A percentile compares a stretch with the other conserved stretches of the same genome.
These are phyloP conservation scores for Paecilomyces niveus DNA, from an alignment of 2,329 filamentous ascomycete species.

Conservation along the genomic window DNA sequence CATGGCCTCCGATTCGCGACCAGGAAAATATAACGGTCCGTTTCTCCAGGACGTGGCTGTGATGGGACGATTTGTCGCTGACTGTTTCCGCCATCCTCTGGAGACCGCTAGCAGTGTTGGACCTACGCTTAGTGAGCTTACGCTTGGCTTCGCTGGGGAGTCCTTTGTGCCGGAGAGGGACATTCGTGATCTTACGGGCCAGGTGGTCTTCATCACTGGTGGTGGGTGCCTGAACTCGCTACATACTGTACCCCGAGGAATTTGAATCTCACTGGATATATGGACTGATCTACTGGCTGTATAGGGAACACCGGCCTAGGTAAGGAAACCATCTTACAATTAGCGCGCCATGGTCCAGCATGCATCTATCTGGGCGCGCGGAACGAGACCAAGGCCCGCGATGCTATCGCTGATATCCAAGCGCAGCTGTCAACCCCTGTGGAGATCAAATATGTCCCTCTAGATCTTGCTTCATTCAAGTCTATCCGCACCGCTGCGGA, in stretches of 20 bases:
- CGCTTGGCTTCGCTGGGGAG: slow-evolving; percentile 23
- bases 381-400: slow-evolving; percentile 34
- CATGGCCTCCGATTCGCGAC: neutral
- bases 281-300: neutral
- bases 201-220: slow-evolving; percentile 47
- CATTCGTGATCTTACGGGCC: slow-evolving; percentile 40
- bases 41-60: slow-evolving; percentile 3
- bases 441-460: slow-evolving; percentile 39
- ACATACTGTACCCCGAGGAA: neutral
- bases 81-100: slow-evolving; percentile 20
- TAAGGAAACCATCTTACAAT: slow-evolving; percentile 39
- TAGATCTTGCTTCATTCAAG: slow-evolving; percentile 45
- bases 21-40: neutral
- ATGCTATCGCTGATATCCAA: slow-evolving; percentile 38
- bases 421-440: slow-evolving; percentile 20
- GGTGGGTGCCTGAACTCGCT: slow-evolving; percentile 24
- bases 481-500: slow-evolving; percentile 41
- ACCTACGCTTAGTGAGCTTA: slow-evolving; percentile 28
- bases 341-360: slow-evolving; percentile 45
- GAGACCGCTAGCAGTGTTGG: slow-evolving; percentile 24
- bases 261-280: neutral
- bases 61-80: slow-evolving; percentile 10
- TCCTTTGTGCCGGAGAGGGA: slow-evolving; percentile 39
- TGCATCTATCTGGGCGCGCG: slow-evolving; percentile 52
- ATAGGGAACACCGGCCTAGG: slow-evolving; percentile 42